Conservation (phyloP, 352 stramenopile species). For the Phytophthora litchii region DNA sequence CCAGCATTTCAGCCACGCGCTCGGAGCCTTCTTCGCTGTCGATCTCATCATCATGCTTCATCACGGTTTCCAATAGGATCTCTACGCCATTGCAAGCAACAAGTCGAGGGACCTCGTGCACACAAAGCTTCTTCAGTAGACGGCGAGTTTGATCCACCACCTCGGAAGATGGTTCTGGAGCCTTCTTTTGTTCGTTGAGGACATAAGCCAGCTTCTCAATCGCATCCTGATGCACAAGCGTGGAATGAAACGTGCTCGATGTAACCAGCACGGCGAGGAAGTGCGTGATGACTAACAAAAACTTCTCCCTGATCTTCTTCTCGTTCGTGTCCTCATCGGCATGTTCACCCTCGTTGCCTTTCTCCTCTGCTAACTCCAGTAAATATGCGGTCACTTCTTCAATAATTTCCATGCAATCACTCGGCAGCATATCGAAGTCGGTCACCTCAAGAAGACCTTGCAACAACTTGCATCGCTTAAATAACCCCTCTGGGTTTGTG, state of each 20-base stretch:
- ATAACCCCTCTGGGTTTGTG: slow-evolving; percentile 55
- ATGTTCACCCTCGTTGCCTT: slow-evolving; percentile 21
- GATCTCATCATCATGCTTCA: slow-evolving; percentile 20
- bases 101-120: slow-evolving; percentile 67
- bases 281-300: slow-evolving; percentile 42
- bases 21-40: slow-evolving; percentile 20
- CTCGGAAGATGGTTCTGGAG: slow-evolving; percentile 23
- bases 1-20: slow-evolving; percentile 51
- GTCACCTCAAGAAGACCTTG: slow-evolving; percentile 57
- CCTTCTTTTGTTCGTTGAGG: slow-evolving; percentile 53
- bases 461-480: slow-evolving; percentile 73
- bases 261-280: slow-evolving; percentile 49
- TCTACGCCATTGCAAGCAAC: slow-evolving; percentile 68
- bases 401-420: slow-evolving; percentile 64
- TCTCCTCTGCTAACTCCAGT: slow-evolving; percentile 39
- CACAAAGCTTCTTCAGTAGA: slow-evolving; percentile 63
- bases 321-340: slow-evolving; percentile 22
- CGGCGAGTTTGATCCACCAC: slow-evolving; percentile 44
- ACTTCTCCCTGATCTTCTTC: slow-evolving; percentile 15
- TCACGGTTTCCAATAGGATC: slow-evolving; percentile 55
- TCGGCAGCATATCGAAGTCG: slow-evolving; percentile 45
- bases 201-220: slow-evolving; percentile 63
- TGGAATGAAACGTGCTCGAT: slow-evolving; percentile 43
- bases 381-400: slow-evolving; percentile 65
- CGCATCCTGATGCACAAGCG: slow-evolving; percentile 55